These are phyloP conservation scores for Echinosophora koreensis DNA, from an alignment of 306 rosid species.

Conservation along the genomic window DNA sequence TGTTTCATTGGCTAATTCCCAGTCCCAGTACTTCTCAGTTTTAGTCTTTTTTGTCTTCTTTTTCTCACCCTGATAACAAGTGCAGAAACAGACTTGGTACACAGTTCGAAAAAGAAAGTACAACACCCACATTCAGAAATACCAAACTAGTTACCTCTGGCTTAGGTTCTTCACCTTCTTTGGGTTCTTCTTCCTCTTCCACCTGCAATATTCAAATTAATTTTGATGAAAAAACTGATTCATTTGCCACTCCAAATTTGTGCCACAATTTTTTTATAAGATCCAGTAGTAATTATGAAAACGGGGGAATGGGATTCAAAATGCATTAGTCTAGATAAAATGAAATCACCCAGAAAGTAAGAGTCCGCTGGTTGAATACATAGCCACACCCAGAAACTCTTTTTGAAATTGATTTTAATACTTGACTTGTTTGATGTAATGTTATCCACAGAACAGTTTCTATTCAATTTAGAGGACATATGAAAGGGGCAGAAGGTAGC, in stretches of 20 bases:
- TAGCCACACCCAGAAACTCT: background rate
- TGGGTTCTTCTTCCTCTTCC: constrained; percentile 96
- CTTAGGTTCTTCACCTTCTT: constrained; percentile 89
- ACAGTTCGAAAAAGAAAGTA: background rate
- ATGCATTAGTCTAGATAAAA: background rate
- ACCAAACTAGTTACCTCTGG: constrained; percentile 65
- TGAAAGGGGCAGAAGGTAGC: background rate
- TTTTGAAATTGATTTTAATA: background rate
- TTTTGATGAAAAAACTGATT: background rate
- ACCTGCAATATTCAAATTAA: constrained; percentile 64
- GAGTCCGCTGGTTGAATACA: too few species aligned
- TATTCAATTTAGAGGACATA: background rate
- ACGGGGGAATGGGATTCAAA: background rate
- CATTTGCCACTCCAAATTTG: background rate
- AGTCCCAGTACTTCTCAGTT: constrained; percentile 98
- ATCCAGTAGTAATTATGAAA: background rate
- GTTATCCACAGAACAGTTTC: background rate
- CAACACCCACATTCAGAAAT: constrained; percentile 31
- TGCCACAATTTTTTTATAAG: background rate
- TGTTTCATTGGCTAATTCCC: constrained; percentile 95
- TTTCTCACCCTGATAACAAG: constrained; percentile 72
- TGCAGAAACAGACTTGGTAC: constrained; percentile 32
- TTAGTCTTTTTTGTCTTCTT: constrained; percentile 74
- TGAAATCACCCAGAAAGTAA: background rate
- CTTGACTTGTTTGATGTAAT: background rate